phyloP scores from a whole-genome alignment of 192 early-diverging fungal genomes.

The Diversispora eburnea region DNA sequence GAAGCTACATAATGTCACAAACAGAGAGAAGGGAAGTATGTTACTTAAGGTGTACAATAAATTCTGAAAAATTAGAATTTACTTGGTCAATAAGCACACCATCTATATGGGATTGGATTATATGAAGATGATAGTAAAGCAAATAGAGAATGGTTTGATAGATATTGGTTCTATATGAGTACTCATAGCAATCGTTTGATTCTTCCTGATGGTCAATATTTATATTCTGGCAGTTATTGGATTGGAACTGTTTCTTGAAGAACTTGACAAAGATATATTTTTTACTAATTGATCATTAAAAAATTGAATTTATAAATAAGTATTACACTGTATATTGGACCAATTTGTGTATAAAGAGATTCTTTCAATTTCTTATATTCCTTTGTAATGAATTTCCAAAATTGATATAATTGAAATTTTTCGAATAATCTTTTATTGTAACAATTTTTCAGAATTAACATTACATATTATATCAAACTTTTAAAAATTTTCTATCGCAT shows the following conservation, averaged over 20 bases:
- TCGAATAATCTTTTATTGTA: neutral
- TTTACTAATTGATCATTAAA: no score
- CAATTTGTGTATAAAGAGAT: no score
- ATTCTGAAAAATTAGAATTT: neutral
- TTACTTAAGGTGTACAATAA: constrained; percentile 4
- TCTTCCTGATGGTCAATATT: constrained; percentile 14
- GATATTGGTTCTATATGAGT: constrained; percentile 1
- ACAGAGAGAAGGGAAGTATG: neutral
- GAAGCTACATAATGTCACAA: neutral
- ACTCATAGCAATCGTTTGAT: neutral
- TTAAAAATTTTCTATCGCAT: no score
- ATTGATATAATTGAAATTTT: neutral
- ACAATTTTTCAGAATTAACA: neutral
- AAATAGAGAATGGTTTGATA: constrained; percentile 15
- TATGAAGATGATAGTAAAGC: neutral
- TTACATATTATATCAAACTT: neutral
- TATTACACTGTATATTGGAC: constrained; percentile 1
- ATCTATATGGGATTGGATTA: constrained; percentile 3
- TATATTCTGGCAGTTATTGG: neutral
- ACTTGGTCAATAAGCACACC: constrained; percentile 5
- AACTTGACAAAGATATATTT: neutral
- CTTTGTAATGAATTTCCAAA: neutral
- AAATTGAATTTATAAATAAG: no score
- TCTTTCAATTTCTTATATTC: neutral
- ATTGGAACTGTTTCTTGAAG: constrained; percentile 16